Base-by-base conservation (phyloP, 2,329 filamentous ascomycete genomes). In the Xylaria arbuscula region DNA sequence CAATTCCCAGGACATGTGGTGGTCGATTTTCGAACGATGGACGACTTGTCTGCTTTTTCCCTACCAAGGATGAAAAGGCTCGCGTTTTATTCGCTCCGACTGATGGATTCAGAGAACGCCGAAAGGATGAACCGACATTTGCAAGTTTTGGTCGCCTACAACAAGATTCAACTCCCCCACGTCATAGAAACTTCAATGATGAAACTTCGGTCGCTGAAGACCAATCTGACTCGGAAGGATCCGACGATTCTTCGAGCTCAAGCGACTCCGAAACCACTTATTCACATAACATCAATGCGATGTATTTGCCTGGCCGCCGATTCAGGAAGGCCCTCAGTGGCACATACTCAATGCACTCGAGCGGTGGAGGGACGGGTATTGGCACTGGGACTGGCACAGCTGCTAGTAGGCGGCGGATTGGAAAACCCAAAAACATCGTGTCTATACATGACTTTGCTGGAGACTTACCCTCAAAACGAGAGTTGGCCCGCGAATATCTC, bases 401-500 rank as follows among this genome's bases (percentile, higher is more conserved):
- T 2, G 84, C 82, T 1, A 86, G 86, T 69, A 83, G 84, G 47
- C 83, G 84, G 40, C 82, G 85, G 34, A 74, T 80, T 17, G 80
- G 79, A 34, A 83, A 81, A 64, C 83, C 87, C 6, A 92, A 90
- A 73, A 94, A 94, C 70, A 83, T 92, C 24, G 82, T 98, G 22
- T 89, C 89, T 1, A 89, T 98, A 47, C 86, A 94, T 75, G 86
- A 93, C 70, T 78, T 97, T 32, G 87, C 88, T 10, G 83, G 87
- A 56, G 79, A 93, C 13, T 81, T 97, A n/a, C 94, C 94, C 0
- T 92, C 93, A 2, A 96, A 94, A 78, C 86, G 86, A 67, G 86
- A 89, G 63, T 86, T 98, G 69, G 96, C 94, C 1, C 83, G 89
- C 66, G 88, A 92, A 72, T 99, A 98, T 79, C 87, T 87, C 28